Evolutionary conservation across 306 rosid genomes (phyloP).

Genomic region (Acacia confusa): DNA sequence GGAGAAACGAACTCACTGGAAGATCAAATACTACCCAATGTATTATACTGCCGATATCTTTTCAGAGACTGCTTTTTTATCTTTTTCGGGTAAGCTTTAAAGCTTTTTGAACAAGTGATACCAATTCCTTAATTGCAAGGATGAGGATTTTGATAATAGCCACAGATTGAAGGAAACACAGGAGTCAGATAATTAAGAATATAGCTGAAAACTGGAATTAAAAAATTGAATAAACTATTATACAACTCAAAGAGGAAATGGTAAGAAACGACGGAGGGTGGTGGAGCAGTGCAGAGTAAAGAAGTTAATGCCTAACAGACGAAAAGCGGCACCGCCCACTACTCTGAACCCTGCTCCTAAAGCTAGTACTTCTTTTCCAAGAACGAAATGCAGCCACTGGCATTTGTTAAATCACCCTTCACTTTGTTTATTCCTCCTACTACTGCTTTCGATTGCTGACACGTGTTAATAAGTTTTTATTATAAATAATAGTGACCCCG

Average conservation of each 20-base stretch:
- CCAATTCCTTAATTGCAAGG: neutral
- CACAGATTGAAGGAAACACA: neutral
- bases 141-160: neutral
- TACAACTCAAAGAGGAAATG: neutral
- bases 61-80: neutral
- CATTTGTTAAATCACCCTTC: neutral
- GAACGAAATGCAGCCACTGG: neutral
- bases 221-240: neutral
- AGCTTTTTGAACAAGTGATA: conserved; percentile 2
- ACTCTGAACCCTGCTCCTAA: neutral
- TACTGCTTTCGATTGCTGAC: neutral
- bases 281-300: neutral
- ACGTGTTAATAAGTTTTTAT: neutral
- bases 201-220: neutral
- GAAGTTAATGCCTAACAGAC: neutral
- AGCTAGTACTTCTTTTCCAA: conserved; percentile 25
- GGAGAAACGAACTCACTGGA: neutral
- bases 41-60: neutral
- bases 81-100: neutral
- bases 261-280: neutral
- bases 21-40: conserved; percentile 24
- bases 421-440: neutral
- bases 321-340: conserved; percentile 39
- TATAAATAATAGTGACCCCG: neutral
- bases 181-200: neutral